Evolutionary conservation across 225 moss, liverwort and hornwort genomes (phyloP).

Genomic region (Marchantia paleacea): DNA sequence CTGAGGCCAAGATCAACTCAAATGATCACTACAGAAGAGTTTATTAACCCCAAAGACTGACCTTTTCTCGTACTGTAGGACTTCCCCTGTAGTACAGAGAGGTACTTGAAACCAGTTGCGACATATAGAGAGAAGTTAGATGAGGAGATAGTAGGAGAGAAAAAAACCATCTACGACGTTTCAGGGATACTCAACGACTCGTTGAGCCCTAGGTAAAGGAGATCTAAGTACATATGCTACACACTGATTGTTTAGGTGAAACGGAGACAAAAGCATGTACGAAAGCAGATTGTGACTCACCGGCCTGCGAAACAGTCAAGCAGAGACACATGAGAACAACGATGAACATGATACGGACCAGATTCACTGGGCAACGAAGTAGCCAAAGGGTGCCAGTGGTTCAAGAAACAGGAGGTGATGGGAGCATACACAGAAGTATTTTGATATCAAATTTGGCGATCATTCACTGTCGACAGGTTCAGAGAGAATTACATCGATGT

Average conservation of each 20-base stretch:
- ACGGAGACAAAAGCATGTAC: not conserved
- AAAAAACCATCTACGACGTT: not conserved
- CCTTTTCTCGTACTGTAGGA: not conserved
- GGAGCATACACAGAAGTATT: not conserved
- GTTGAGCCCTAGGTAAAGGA: not conserved
- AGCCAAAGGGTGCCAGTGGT: not conserved
- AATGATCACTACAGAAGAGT: not conserved
- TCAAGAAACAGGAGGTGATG: not conserved
- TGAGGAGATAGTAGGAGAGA: not conserved
- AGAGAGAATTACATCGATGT: conserved; percentile 71
- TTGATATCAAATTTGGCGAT: not conserved
- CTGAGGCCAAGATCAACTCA: conserved; percentile 33
- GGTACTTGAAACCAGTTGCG: too few species aligned
- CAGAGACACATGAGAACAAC: not conserved
- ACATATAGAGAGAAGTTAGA: not conserved
- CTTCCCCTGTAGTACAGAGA: not conserved
- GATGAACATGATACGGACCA: not conserved
- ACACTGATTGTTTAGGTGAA: not conserved
- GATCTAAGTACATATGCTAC: too few species aligned
- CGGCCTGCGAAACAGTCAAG: not conserved
- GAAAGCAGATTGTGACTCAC: not conserved
- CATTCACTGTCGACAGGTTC: not conserved
- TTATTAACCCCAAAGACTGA: not conserved
- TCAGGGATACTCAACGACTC: not conserved
- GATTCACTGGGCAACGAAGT: not conserved